Conservation (phyloP, 1,284 basidiomycete genomes). For the Cutaneotrichosporon dermatis region DNA sequence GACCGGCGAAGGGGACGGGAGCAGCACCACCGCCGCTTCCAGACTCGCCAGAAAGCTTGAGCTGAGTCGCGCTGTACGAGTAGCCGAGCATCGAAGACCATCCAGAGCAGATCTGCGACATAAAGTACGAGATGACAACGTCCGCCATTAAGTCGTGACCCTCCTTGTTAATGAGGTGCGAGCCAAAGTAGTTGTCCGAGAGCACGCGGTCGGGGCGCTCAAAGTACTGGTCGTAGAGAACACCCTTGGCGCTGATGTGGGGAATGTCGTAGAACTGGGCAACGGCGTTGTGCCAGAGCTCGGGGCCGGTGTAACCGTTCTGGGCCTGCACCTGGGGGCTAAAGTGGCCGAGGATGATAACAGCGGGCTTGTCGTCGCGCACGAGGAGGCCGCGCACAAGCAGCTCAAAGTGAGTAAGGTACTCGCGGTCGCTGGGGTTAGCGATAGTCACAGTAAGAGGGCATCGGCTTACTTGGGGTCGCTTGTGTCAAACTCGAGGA, state of each 20-base stretch:
- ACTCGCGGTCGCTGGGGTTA: constrained; percentile 59
- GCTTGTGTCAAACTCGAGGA: constrained; percentile 85
- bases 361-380: constrained; percentile 79
- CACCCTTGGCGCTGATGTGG: constrained; percentile 75
- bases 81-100: constrained; percentile 72
- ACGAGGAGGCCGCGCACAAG: constrained; percentile 84
- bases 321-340: constrained; percentile 71
- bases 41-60: constrained; percentile 2
- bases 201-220: constrained; percentile 63
- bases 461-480: constrained; percentile 66
- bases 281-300: constrained; percentile 78
- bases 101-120: constrained; percentile 75
- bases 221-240: constrained; percentile 78
- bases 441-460: background rate
- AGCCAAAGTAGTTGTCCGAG: constrained; percentile 68
- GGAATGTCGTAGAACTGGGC: constrained; percentile 95
- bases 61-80: constrained; percentile 54
- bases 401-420: constrained; percentile 79
- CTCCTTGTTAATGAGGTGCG: constrained; percentile 68
- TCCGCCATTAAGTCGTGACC: constrained; percentile 84
- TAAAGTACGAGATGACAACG: constrained; percentile 77
- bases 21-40: background rate
- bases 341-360: constrained; percentile 88
- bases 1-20: constrained; percentile 32
- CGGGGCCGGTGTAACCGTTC: constrained; percentile 78